Evolutionary conservation across 108 stramenopile species (phyloP).

Genomic region (Cyclotella kingstonii): DNA sequence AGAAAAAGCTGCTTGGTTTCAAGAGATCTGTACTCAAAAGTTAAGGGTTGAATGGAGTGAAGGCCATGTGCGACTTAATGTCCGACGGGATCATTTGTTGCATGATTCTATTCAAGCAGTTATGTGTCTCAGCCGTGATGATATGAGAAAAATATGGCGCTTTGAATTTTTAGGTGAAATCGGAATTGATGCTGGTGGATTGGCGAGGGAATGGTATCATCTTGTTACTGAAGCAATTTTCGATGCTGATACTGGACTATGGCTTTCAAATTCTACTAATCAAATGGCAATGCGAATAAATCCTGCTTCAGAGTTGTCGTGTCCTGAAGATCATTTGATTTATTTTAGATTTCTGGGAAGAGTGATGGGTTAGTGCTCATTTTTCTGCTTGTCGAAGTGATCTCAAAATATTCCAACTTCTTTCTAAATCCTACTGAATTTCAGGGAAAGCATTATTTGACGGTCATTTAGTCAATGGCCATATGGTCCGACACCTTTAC

Average conservation of each 20-base stretch:
- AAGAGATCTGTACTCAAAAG: slow-evolving; percentile 59
- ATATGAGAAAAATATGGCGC: slow-evolving; percentile 91
- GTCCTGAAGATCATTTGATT: slow-evolving; percentile 91
- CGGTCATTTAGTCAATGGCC: slow-evolving; percentile 93
- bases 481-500: slow-evolving; percentile 96
- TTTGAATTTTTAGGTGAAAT: slow-evolving; percentile 94
- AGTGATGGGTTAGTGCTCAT: slow-evolving; percentile 59
- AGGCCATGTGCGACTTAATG: slow-evolving; percentile 80
- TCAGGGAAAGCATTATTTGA: slow-evolving; percentile 94
- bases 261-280: slow-evolving; percentile 83
- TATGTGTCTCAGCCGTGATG: slow-evolving; percentile 80
- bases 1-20: slow-evolving; percentile 87
- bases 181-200: slow-evolving; percentile 97
- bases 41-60: slow-evolving; percentile 78
- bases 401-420: too few relatives aligned
- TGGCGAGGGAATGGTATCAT: slow-evolving; percentile 95
- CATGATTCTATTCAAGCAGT: slow-evolving; percentile 83
- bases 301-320: slow-evolving; percentile 71
- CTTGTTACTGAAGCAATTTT: slow-evolving; percentile 88
- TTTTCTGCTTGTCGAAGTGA: too few relatives aligned
- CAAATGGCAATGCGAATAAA: slow-evolving; percentile 94
- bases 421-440: too few relatives aligned
- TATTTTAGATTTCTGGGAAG: slow-evolving; percentile 97
- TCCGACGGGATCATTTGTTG: slow-evolving; percentile 74
- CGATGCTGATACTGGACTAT: slow-evolving; percentile 95